Evolutionary conservation across 441 rosid species (phyloP).

Genomic region (Kokia cookei): DNA sequence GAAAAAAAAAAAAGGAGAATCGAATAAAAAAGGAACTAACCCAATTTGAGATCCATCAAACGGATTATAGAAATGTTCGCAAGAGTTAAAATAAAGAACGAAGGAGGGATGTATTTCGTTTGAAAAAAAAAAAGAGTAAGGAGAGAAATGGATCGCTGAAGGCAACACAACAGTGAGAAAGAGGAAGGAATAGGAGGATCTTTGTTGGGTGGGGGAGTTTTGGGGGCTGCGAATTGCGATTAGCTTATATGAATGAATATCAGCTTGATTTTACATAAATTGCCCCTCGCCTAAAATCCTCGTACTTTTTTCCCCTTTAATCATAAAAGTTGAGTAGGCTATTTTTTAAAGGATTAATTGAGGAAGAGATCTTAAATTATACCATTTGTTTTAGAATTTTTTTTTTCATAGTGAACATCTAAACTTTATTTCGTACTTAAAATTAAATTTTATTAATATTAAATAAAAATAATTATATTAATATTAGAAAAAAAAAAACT

Average conservation of each 20-base stretch:
- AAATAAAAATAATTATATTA: too few species aligned
- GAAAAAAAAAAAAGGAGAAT: not conserved
- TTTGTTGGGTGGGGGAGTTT: not conserved
- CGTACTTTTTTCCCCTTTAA: too few species aligned
- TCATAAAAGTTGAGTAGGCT: too few species aligned
- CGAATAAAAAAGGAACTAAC: not conserved
- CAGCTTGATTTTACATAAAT: not conserved
- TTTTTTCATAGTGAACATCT: too few species aligned
- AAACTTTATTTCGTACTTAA: too few species aligned
- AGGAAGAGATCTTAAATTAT: too few species aligned
- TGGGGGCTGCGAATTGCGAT: not conserved
- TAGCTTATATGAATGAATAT: not conserved
- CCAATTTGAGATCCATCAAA: not conserved
- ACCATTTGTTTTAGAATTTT: too few species aligned
- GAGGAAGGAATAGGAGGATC: not conserved
- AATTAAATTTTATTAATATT: too few species aligned
- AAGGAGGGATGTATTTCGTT: not conserved
- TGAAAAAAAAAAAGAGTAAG: not conserved
- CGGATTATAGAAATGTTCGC: not conserved
- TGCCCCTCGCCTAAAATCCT: too few species aligned
- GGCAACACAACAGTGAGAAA: not conserved
- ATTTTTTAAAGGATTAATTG: too few species aligned
- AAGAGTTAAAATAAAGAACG: not conserved
- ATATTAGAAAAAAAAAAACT: too few species aligned
- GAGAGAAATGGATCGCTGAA: not conserved